Evolutionary conservation across 805 yeast species (phyloP), one percentile per base, ranked within the genome.

Genomic region (Maudiozyma barnettii): DNA sequence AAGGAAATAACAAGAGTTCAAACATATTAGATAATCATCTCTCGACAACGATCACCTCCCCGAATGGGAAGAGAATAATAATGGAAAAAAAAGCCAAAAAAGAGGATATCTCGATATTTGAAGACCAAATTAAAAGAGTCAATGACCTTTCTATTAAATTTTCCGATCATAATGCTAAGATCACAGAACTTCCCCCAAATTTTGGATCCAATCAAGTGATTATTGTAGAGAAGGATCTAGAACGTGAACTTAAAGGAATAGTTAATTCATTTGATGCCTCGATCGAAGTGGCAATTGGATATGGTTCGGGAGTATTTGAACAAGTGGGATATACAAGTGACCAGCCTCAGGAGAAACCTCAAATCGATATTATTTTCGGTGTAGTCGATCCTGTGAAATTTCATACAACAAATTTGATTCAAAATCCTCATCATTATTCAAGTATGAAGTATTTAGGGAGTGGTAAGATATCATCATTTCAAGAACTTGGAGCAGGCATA

Each of bases 281-380:
- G 0, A 76, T 88, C 13, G 70, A 79, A 46, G 84, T 78, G 56
- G 82, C 96, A 1, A 85, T 91, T 66, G 99, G 97, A 0, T 91
- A 91, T 64, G 99, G 99, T 2, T 84, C 95, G 7, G 96, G 96
- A 4, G 96, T 93, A 1, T 85, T 93, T 57, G 74, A 78, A 35
- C 99, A 91, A 63, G 82, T 80, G 4, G 65, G 69, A n/a, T 73
- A 76, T 52, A 54, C 61, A 10, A 37, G 16, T 3, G 31, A 23
- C 3, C 19, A 18, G 4, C 4, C 29, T 12, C 23, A 18, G 7
- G 60, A 63, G 12, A 73, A 74, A 33, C 82, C 89, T 0, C 98
- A 93, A 63, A 77, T 87, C 12, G 99, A 93, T 63, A 66, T 93
- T 65, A 84, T 91, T 12, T 80, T 84, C 57, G 88, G 86, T 1